A percentile compares a stretch with the other conserved stretches of the same genome.
Conservation (phyloP, 1,284 basidiomycete species). For the Paramarasmius palmivorus region DNA sequence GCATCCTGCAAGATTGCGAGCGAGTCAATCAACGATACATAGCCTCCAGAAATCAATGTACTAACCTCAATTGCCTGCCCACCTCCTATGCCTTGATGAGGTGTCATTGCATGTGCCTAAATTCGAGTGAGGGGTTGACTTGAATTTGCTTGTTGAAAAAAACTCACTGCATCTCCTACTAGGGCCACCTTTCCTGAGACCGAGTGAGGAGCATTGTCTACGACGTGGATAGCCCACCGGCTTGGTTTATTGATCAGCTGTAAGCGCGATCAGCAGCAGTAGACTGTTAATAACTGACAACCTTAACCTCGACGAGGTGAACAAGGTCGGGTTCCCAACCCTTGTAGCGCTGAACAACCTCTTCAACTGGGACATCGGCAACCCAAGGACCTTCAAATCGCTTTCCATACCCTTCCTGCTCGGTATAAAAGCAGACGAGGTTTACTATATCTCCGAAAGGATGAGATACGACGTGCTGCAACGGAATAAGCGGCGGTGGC, state of each 20-base stretch:
- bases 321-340: conserved; percentile 35
- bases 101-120: conserved; percentile 37
- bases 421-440: conserved; percentile 27
- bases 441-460: conserved; percentile 31
- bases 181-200: conserved; percentile 35
- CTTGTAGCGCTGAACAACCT: conserved; percentile 24
- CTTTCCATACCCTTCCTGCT: conserved; percentile 27
- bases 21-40: no score
- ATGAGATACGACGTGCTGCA: conserved; percentile 27
- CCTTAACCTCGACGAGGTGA: conserved; percentile 27
- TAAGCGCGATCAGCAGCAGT: neutral
- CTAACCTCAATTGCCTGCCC: conserved; percentile 38
- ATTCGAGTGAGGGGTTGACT: neutral
- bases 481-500: neutral
- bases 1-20: no score
- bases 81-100: conserved; percentile 35
- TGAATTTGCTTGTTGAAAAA: conserved; percentile 12
- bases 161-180: conserved; percentile 42
- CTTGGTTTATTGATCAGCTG: conserved; percentile 31
- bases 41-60: no score
- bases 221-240: conserved; percentile 44
- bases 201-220: conserved; percentile 32
- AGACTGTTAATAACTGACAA: neutral
- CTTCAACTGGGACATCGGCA: conserved; percentile 24
- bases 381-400: conserved; percentile 28